Evolutionary conservation across 1,139 yeast species (phyloP), one percentile per base, ranked within the genome.

Genomic region (Trichomonascaceae sp.): DNA sequence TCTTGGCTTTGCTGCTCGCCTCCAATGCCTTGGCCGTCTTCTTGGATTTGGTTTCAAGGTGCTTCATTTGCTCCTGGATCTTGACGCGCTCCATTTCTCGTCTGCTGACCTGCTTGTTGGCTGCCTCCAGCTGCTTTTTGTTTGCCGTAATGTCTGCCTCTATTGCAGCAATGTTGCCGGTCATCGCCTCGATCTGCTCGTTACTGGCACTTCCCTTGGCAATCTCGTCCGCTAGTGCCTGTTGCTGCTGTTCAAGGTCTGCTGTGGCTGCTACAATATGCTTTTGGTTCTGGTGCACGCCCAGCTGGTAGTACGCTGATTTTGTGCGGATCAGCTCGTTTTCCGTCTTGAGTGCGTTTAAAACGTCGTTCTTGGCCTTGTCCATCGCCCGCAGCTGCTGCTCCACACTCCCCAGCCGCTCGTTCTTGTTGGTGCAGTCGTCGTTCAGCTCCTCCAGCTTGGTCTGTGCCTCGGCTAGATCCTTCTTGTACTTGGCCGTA

Each of bases 371-470:
- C 47, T 85, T 80, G 39, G 71, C 72, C 3, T 65, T 68, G 48
- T 85, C 94, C 36, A 89, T 57, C 32, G 71, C 68, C 14, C 67
- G 65, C 41, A 80, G 74, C 43, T 87, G 96, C 43, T 74, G 74
- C 43, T 76, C 81, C 3, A 85, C 94, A 44, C 84, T 67, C 39
- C 74, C 77, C 47, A 82, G 76, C 41, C 96, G 69, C 38, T 69
- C 73, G 41, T 82, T 84, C 51, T 85, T 87, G 48, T 84, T 93
- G 26, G 73, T 61, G 50, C 94, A 85, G 5, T 74, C 65, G 29
- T 80, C 93, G 48, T 85, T 85, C 38, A 84, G 57, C 17, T 65
- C 69, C 29, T 79, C 93, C 8, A 82, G 71, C 44, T 72, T 65
- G 3, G 60, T 51, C 31, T 71, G 60, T 18, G 75, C 67, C 20